Evolutionary conservation across 2,329 filamentous ascomycete genomes (phyloP).

Genomic region (Seiridium unicorne): DNA sequence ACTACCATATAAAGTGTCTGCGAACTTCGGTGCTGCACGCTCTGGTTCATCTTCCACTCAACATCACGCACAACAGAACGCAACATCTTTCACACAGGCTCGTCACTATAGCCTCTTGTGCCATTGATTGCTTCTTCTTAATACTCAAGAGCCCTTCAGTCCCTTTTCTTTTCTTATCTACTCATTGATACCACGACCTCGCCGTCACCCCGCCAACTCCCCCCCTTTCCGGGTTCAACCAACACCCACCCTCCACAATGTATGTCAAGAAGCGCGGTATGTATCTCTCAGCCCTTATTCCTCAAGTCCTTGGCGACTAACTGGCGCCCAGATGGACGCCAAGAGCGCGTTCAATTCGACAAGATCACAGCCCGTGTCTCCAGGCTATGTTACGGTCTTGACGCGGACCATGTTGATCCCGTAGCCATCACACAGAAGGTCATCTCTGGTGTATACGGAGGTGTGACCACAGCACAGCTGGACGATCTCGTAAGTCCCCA

Average conservation of each 20-base stretch:
- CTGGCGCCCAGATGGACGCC: constrained; percentile 77
- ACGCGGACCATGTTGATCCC: constrained; percentile 91
- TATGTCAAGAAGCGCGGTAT: constrained; percentile 64
- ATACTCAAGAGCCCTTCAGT: neutral
- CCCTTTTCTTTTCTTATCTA: neutral
- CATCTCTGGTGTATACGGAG: constrained; percentile 98
- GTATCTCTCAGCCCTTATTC: constrained; percentile 25
- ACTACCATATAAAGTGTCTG: constrained; percentile 5
- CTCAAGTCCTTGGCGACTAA: constrained; percentile 13
- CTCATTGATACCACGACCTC: neutral
- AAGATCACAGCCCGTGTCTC: constrained; percentile 99
- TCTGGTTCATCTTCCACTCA: constrained; percentile 16
- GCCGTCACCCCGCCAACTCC: constrained; percentile 8
- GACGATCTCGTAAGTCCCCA: constrained; percentile 76
- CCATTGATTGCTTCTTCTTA: neutral
- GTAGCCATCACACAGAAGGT: constrained; percentile 99
- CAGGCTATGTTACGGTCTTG: constrained; percentile 94
- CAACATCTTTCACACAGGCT: constrained; percentile 9
- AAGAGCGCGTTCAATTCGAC: constrained; percentile 99
- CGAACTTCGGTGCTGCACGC: constrained; percentile 5
- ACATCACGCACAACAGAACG: constrained; percentile 16
- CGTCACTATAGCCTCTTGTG: constrained; percentile 4
- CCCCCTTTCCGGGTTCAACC: constrained; percentile 15
- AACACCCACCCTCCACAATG: constrained; percentile 41
- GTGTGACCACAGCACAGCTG: constrained; percentile 92